Evolutionary conservation across 140 eudicot genomes (phyloP).

Genomic region (Ambrosia hybrid): DNA sequence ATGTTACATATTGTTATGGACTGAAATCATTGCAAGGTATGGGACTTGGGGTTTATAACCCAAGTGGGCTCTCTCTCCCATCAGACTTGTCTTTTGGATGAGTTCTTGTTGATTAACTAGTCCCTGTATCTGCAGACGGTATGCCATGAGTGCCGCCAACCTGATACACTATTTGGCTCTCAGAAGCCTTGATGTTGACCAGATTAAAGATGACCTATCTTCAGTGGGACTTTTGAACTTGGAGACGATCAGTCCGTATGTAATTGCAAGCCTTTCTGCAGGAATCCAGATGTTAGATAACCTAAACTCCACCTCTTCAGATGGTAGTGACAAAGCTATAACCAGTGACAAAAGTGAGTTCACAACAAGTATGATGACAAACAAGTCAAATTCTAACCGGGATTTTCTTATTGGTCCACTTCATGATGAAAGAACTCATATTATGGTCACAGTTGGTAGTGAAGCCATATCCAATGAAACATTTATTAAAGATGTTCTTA

Average conservation of each 20-base stretch:
- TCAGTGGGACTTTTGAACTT: conserved; percentile 64
- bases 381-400: conserved; percentile 43
- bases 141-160: conserved; percentile 55
- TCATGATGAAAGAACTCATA: conserved; percentile 58
- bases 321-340: conserved; percentile 16
- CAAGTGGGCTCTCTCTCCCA: too few species aligned
- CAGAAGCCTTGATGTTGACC: conserved; percentile 65
- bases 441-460: conserved; percentile 78
- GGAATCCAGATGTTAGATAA: conserved; percentile 60
- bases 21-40: too few species aligned
- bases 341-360: conserved; percentile 22
- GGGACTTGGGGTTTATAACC: neutral
- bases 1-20: neutral
- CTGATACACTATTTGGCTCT: conserved; percentile 73
- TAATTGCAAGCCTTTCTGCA: conserved; percentile 71
- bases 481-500: conserved; percentile 48
- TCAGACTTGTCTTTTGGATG: neutral
- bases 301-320: conserved; percentile 41
- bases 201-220: conserved; percentile 58
- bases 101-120: neutral
- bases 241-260: conserved; percentile 61
- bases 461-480: conserved; percentile 57
- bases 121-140: conserved; percentile 43
- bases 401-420: conserved; percentile 55
- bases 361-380: conserved; percentile 38